phyloP scores from a whole-genome alignment of 2,329 filamentous ascomycete species.

The Colletotrichum higginsianum region DNA sequence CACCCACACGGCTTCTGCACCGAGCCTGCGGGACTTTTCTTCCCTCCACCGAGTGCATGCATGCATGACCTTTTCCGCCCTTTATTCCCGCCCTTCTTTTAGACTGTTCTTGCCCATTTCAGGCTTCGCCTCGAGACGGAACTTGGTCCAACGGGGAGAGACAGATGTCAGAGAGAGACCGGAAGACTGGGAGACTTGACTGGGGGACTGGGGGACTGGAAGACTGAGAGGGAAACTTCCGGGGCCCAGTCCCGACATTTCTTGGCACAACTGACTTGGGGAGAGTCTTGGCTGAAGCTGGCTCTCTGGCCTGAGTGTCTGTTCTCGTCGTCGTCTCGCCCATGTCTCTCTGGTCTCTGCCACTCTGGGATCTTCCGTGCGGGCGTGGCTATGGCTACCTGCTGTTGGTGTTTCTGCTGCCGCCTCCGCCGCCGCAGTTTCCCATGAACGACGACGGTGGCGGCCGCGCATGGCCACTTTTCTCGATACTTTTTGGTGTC shows the following conservation, averaged over 20 bases:
- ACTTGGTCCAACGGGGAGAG: neutral
- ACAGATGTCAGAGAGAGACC: neutral
- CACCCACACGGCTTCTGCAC: constrained; percentile 40
- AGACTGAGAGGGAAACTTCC: constrained; percentile 14
- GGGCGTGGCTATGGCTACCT: neutral
- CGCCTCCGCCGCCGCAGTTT: neutral
- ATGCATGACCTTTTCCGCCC: constrained; percentile 28
- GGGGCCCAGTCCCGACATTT: constrained; percentile 28
- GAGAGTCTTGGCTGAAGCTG: constrained; percentile 38
- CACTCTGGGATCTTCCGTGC: neutral
- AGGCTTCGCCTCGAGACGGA: constrained; percentile 26
- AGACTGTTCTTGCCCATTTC: constrained; percentile 18
- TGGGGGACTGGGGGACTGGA: too few species aligned
- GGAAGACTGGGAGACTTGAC: too few species aligned
- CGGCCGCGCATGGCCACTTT: neutral
- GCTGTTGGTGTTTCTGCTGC: neutral
- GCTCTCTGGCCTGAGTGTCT: neutral
- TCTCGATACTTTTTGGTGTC: constrained; percentile 11
- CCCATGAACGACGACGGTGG: neutral
- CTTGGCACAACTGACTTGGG: constrained; percentile 19
- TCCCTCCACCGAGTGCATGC: constrained; percentile 14
- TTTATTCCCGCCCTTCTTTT: neutral
- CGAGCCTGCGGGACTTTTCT: constrained; percentile 37
- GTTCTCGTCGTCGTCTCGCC: constrained; percentile 6
- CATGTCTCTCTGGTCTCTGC: constrained; percentile 7